Evolutionary conservation across 192 early-diverging fungal species (phyloP), one percentile per base, ranked within the genome.

Genomic region (Linnemannia zychae): DNA sequence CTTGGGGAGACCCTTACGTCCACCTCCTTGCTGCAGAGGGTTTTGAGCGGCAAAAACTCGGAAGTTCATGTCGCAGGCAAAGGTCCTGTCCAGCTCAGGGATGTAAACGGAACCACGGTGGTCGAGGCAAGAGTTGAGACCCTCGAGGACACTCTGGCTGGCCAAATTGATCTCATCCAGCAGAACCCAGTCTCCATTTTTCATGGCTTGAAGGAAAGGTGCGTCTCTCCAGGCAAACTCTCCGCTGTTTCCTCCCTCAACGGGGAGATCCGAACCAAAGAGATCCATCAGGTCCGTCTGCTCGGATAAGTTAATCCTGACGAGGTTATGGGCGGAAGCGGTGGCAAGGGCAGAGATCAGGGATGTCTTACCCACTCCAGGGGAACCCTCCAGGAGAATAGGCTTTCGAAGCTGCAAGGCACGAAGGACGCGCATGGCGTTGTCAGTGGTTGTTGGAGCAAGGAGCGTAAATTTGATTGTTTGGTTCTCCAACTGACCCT

Each of bases 201-300:
- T 93, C 95, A 99, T 98, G 18, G 99, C 99, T 68, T 95, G 92
- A 76, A 99, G 89, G 87, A 99, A 99, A 1, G 98, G 98, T 24
- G 97, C 99, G 81, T 98, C 98, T 72, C 98, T 90, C 99, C 99
- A 99, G 12, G 96, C 96, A 89, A 99, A 99, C 87, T 96, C 93
- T 47, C 96, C 94, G 76, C 89, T 93, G 28, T 85, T 85, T 9
- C 95, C 97, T 53, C 96, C 96, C 84, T 98, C 97, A 0, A 97
- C 96, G 1, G 99, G 99, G 70, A 99, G 90, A 90, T 99, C 99
- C 22, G 96, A 95, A 65, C 99, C 99, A 91, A 99, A 99, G 60
- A 99, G 90, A 84, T 99, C 99, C 94, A 96, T 98, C 78, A 99
- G 88, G 87, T 99, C 99, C 0, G 99, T 99, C 86, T 99, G 99